phyloP scores from a whole-genome alignment of 352 stramenopile genomes.

The Pythium periplocum region DNA sequence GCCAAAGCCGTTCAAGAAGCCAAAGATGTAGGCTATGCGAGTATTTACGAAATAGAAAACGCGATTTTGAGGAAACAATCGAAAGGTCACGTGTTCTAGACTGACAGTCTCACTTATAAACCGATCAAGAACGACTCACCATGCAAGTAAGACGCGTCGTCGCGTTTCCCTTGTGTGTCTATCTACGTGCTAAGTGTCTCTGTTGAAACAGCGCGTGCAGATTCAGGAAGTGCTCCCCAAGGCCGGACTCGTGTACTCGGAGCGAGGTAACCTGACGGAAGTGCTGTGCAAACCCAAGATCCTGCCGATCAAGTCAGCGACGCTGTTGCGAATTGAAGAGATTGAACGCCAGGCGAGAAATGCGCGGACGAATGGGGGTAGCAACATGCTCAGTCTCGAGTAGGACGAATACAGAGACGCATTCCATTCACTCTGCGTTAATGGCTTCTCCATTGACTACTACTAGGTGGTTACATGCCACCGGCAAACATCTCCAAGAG shows the following conservation, averaged over 20 bases:
- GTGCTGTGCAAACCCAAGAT: conserved; percentile 89
- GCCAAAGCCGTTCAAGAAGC: conserved; percentile 35
- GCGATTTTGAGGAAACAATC: too few species aligned
- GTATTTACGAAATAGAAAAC: conserved; percentile 19
- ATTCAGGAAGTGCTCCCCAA: conserved; percentile 85
- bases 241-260: conserved; percentile 86
- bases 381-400: conserved; percentile 1
- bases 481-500: conserved; percentile 82
- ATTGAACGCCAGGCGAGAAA: conserved; percentile 70
- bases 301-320: conserved; percentile 86
- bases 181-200: too few species aligned
- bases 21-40: conserved; percentile 24
- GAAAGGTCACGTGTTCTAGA: too few species aligned
- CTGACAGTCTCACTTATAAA: too few species aligned
- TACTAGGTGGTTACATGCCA: conserved; percentile 39
- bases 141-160: too few species aligned
- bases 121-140: not conserved
- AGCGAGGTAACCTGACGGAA: conserved; percentile 79
- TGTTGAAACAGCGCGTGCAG: conserved; percentile 44
- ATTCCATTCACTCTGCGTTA: not conserved
- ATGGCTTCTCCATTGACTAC: not conserved
- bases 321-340: conserved; percentile 79
- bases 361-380: conserved; percentile 9
- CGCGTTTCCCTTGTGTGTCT: too few species aligned
- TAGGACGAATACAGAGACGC: conserved; percentile 4